Evolutionary conservation across 768 basidiomycete genomes (phyloP).

Genomic region (Pleurotus salmoneostramineus): DNA sequence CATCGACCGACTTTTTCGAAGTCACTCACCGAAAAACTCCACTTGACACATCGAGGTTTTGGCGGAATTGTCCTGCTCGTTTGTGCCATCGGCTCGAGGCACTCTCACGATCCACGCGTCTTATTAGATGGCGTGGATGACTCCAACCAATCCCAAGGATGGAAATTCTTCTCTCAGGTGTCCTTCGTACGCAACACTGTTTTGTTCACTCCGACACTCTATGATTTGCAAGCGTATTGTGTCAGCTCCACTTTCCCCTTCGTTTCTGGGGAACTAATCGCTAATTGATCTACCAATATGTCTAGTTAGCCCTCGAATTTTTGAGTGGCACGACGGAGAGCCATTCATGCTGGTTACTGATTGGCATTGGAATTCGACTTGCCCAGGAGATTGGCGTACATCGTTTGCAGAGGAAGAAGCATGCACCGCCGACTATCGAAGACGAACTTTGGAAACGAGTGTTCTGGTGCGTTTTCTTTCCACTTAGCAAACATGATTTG

Average conservation of each 20-base stretch:
- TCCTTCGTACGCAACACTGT: slow-evolving; percentile 57
- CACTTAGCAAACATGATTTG: not conserved
- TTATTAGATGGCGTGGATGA: slow-evolving; percentile 37
- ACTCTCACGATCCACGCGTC: slow-evolving; percentile 60
- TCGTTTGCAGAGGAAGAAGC: slow-evolving; percentile 30
- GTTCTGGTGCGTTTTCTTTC: slow-evolving; percentile 41
- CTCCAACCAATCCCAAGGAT: slow-evolving; percentile 44
- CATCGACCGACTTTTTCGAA: slow-evolving; percentile 69
- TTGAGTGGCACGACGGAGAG: slow-evolving; percentile 43
- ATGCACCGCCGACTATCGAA: slow-evolving; percentile 38
- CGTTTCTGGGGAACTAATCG: not conserved
- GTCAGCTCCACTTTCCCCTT: slow-evolving; percentile 34
- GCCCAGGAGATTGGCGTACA: slow-evolving; percentile 79
- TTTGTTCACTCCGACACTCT: slow-evolving; percentile 53
- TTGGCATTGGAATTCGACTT: slow-evolving; percentile 63
- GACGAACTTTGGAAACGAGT: slow-evolving; percentile 74
- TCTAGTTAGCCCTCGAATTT: slow-evolving; percentile 45
- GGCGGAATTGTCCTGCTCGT: slow-evolving; percentile 46
- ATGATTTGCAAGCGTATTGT: slow-evolving; percentile 69
- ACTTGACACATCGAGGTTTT: slow-evolving; percentile 45
- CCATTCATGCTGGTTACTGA: slow-evolving; percentile 58
- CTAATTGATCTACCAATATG: not conserved
- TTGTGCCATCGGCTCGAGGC: slow-evolving; percentile 22
- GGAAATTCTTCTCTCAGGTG: slow-evolving; percentile 67
- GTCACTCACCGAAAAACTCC: slow-evolving; percentile 42